These are phyloP conservation scores for Ilyonectria destructans DNA, from an alignment of 2,329 filamentous ascomycete genomes.

Conservation along the genomic window DNA sequence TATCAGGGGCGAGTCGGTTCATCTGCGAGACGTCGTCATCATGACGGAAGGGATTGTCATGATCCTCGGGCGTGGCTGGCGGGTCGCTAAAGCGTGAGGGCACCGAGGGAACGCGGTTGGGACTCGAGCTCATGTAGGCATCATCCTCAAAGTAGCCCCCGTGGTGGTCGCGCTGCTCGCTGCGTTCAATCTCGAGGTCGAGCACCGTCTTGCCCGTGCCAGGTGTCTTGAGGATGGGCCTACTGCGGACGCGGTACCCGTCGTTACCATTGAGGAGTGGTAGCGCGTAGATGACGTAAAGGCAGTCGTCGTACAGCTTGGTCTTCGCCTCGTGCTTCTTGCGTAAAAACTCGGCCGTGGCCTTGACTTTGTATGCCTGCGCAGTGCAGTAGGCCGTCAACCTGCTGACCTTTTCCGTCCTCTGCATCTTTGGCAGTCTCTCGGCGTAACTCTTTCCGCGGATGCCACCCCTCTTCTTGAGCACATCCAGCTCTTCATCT, in stretches of 20 bases:
- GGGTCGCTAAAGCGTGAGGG: constrained; percentile 53
- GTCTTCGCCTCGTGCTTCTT: constrained; percentile 92
- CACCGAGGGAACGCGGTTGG: constrained; percentile 50
- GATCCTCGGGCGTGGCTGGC: constrained; percentile 49
- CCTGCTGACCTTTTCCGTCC: constrained; percentile 89
- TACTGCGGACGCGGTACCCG: constrained; percentile 90
- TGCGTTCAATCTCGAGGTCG: constrained; percentile 96
- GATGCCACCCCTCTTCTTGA: constrained; percentile 74
- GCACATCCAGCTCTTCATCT: constrained; percentile 78
- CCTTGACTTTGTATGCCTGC: constrained; percentile 90
- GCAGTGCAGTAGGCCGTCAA: constrained; percentile 98
- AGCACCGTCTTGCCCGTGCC: constrained; percentile 91
- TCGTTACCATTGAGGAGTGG: constrained; percentile 89
- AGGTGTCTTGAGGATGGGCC: constrained; percentile 92
- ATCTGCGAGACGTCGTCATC: constrained; percentile 66
- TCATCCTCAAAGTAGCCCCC: constrained; percentile 92
- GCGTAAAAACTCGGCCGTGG: constrained; percentile 90
- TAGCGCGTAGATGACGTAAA: constrained; percentile 96
- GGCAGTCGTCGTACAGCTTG: constrained; percentile 97
- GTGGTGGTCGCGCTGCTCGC: constrained; percentile 89
- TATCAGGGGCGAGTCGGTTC: constrained; percentile 77
- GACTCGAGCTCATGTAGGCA: constrained; percentile 62
- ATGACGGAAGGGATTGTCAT: constrained; percentile 48
- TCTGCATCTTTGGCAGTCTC: constrained; percentile 87
- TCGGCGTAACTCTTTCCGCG: constrained; percentile 94